Evolutionary conservation across 495 filamentous ascomycete genomes (phyloP).

Genomic region (Podospora sp.): DNA sequence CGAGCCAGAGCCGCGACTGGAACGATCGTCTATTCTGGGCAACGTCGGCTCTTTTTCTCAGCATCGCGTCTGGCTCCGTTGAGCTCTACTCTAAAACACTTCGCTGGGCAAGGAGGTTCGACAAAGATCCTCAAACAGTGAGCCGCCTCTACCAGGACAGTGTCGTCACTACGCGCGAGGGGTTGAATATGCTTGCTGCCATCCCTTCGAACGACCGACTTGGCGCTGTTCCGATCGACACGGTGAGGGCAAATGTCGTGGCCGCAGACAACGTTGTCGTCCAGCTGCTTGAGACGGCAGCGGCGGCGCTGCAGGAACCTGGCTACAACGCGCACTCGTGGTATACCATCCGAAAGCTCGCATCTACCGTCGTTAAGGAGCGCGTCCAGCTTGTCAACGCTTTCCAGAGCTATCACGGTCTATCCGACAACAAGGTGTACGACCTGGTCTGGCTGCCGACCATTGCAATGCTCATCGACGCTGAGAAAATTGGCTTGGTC

Average conservation of each 20-base stretch:
- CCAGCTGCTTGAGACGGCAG: constrained; percentile 21
- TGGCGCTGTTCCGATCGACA: background rate
- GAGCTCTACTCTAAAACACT: constrained; percentile 30
- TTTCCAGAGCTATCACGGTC: constrained; percentile 3
- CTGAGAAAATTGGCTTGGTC: constrained; percentile 24
- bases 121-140: constrained; percentile 18
- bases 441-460: constrained; percentile 30
- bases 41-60: constrained; percentile 24
- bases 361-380: constrained; percentile 13
- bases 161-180: constrained; percentile 19
- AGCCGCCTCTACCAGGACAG: constrained; percentile 6
- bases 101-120: constrained; percentile 29
- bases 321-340: background rate
- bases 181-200: constrained; percentile 26
- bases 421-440: constrained; percentile 24
- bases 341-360: background rate
- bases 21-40: constrained; percentile 21
- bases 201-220: constrained; percentile 9
- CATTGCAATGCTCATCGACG: constrained; percentile 24
- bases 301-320: constrained; percentile 9
- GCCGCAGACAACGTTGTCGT: constrained; percentile 25
- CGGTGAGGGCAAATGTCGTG: constrained; percentile 14
- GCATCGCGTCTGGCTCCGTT: constrained; percentile 27
- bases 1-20: constrained; percentile 16
- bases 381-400: constrained; percentile 19